These are phyloP conservation scores for Acer negundo DNA, from an alignment of 345 rosid genomes.

Conservation along the genomic window DNA sequence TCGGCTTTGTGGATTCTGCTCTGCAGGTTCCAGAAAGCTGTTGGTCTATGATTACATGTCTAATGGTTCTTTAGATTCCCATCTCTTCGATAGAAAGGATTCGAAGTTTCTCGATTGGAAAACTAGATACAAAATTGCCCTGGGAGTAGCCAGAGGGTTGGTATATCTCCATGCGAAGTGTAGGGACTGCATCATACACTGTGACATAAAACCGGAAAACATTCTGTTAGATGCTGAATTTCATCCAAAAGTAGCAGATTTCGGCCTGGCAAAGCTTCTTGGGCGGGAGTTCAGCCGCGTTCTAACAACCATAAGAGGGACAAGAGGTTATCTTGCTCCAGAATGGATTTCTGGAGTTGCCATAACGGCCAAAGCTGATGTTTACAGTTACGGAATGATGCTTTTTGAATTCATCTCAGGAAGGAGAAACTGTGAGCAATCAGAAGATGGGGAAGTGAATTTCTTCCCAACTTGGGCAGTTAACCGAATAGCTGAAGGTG, in stretches of 20 bases:
- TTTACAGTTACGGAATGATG: slow-evolving; percentile 61
- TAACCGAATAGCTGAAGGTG: slow-evolving; percentile 26
- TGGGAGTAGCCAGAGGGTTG: slow-evolving; percentile 51
- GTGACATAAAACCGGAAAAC: slow-evolving; percentile 57
- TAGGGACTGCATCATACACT: not conserved
- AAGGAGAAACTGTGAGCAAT: slow-evolving; percentile 39
- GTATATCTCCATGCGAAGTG: slow-evolving; percentile 26
- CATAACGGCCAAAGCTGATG: slow-evolving; percentile 50
- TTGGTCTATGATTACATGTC: slow-evolving; percentile 21
- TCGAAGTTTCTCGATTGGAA: slow-evolving; percentile 33
- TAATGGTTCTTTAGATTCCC: slow-evolving; percentile 15
- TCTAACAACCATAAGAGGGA: slow-evolving; percentile 51
- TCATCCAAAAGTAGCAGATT: slow-evolving; percentile 32
- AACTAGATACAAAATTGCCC: slow-evolving; percentile 41
- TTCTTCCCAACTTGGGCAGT: slow-evolving; percentile 48
- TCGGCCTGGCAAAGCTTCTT: slow-evolving; percentile 51
- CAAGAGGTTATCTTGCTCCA: slow-evolving; percentile 34
- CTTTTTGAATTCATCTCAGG: slow-evolving; percentile 52
- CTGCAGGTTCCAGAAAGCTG: slow-evolving; percentile 12
- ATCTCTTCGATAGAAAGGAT: not conserved
- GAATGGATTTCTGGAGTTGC: slow-evolving; percentile 52
- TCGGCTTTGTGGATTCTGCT: slow-evolving; percentile 18
- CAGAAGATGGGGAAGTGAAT: slow-evolving; percentile 25
- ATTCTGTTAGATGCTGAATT: slow-evolving; percentile 36
- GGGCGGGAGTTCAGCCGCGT: slow-evolving; percentile 56